Conservation (phyloP, 345 rosid genomes). For the Rhodomyrtus tomentosa region DNA sequence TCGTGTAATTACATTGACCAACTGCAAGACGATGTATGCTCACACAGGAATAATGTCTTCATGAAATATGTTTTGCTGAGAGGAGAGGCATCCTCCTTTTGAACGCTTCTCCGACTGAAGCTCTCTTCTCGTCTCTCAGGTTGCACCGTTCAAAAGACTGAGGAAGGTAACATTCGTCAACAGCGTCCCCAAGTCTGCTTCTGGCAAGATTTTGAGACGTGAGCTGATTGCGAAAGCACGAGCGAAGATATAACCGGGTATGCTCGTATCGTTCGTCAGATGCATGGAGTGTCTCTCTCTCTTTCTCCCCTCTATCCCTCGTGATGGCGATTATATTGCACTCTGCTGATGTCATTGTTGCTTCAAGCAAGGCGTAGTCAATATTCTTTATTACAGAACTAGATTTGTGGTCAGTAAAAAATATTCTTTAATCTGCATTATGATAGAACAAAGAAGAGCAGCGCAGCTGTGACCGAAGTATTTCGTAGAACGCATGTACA, state of each 20-base stretch:
- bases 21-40: background rate
- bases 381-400: background rate
- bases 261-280: background rate
- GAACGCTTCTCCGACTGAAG: background rate
- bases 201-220: slow-evolving; percentile 85
- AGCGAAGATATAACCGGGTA: slow-evolving; percentile 38
- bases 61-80: background rate
- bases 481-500: background rate
- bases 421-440: background rate
- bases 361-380: background rate
- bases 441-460: background rate
- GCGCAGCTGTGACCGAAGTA: background rate
- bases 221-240: slow-evolving; percentile 52
- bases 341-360: background rate
- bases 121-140: slow-evolving; percentile 21
- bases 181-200: slow-evolving; percentile 61
- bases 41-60: background rate
- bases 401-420: too few relatives aligned
- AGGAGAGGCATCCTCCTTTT: background rate
- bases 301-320: too few relatives aligned
- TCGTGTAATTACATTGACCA: background rate
- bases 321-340: background rate
- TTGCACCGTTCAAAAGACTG: slow-evolving; percentile 74
- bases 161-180: slow-evolving; percentile 51
- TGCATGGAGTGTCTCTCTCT: background rate